Evolutionary conservation across 2,329 filamentous ascomycete species (phyloP).

Genomic region (Ciborinia camelliae): DNA sequence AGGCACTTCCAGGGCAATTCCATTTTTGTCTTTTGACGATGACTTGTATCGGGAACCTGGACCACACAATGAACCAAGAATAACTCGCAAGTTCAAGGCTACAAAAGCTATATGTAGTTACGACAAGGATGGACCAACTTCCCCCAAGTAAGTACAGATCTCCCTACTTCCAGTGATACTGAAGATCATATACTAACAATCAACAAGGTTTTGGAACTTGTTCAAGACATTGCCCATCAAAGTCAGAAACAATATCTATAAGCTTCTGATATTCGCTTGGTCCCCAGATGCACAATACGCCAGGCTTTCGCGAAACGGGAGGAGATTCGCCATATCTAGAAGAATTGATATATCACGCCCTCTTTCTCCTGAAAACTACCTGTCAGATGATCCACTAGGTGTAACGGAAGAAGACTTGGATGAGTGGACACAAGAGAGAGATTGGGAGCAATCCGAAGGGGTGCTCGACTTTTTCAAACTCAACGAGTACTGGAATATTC

Average conservation of each 20-base stretch:
- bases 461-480: constrained; percentile 2
- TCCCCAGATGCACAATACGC: constrained; percentile 1
- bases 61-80: neutral
- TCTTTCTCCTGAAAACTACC: neutral
- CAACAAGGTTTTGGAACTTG: neutral
- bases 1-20: neutral
- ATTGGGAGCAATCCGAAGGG: constrained; percentile 1
- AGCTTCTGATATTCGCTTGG: constrained; percentile 4
- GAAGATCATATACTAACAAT: neutral
- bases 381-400: constrained; percentile 1
- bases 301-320: constrained; percentile 3
- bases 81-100: neutral
- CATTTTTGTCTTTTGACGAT: neutral
- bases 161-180: neutral
- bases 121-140: neutral
- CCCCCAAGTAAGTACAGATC: neutral
- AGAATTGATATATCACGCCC: neutral
- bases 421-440: neutral
- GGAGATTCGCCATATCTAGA: neutral
- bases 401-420: neutral
- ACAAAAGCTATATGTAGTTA: neutral
- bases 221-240: neutral
- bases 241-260: neutral
- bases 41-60: constrained; percentile 4
- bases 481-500: neutral